Base-by-base conservation (phyloP, 2,329 filamentous ascomycete species). In the Penicillium sp. region DNA sequence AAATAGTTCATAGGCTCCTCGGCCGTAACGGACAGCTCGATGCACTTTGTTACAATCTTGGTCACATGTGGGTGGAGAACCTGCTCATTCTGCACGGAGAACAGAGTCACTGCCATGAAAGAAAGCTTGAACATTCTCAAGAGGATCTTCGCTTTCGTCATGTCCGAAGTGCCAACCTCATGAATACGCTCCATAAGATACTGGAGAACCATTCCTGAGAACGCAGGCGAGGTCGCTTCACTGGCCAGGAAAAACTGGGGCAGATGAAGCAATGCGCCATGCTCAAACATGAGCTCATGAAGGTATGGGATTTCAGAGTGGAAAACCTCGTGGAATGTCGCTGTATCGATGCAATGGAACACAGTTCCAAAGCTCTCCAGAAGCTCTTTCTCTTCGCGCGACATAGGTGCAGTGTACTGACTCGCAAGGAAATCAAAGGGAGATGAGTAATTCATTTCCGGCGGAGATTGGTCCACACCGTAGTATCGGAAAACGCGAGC, bases 1-100 rank as follows among this genome's bases (percentile, higher is more conserved):
- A 98, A 99, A 72, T 98, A 98, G 69, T 99, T 98, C 81, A 96
- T 95, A 0, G 95, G 95, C 66, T 97, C 92, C 62, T 96, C 90
- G 0, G 93, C 95, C 50, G 87, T 95, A 6, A 93, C 95, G 1
- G 92, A 96, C 32, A 97, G 77, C 70, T 97, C 89, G 55, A 99
- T 96, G 7, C 92, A 97, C 70, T 95, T 91, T 10, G 92, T 96
- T 53, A 98, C 89, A 56, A 99, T 95, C 66, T 95, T 95, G 47
- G 95, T 91, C 44, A 98, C 92, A 68, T 98, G 93, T 0, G 95
- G 95, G 46, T 97, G 78, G 12, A 99, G 78, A 2, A 99, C 90
- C 66, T 93, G 88, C 71, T 99, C 93, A 62, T 99, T 99, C 65
- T 96, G 91, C 7, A 82, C 80, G 0, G 90, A 90, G 69, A 98